Conservation (phyloP, 345 rosid genomes). For the Leavenworthia alabamica region DNA sequence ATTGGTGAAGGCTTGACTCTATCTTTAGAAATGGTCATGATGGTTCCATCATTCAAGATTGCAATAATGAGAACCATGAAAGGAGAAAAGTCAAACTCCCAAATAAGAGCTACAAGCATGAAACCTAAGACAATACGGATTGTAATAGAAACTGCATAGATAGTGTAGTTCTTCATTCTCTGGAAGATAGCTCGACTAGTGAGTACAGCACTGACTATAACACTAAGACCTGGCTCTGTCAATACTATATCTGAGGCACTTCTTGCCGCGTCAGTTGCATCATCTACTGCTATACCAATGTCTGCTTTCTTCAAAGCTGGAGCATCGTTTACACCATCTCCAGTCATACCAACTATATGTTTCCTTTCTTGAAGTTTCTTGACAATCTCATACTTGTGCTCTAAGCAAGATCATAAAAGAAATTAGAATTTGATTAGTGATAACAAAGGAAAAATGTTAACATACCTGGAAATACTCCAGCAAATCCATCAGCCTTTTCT, state of each 20-base stretch:
- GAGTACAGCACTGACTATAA: slow-evolving; percentile 77
- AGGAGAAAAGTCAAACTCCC: slow-evolving; percentile 82
- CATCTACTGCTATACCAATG: slow-evolving; percentile 91
- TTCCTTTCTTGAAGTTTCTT: slow-evolving; percentile 76
- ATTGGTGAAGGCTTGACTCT: slow-evolving; percentile 82
- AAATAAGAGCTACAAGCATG: slow-evolving; percentile 55
- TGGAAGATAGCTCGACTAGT: slow-evolving; percentile 93
- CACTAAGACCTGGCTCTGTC: slow-evolving; percentile 93
- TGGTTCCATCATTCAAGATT: slow-evolving; percentile 77
- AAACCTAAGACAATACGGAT: slow-evolving; percentile 89
- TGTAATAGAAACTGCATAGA: slow-evolving; percentile 82
- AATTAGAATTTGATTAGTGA: background rate
- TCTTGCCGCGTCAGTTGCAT: slow-evolving; percentile 93
- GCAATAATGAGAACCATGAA: slow-evolving; percentile 85
- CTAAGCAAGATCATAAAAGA: slow-evolving; percentile 30
- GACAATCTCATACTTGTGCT: slow-evolving; percentile 93
- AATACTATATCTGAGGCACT: slow-evolving; percentile 85
- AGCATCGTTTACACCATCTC: slow-evolving; percentile 96
- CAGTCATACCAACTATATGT: slow-evolving; percentile 94
- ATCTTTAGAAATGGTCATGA: slow-evolving; percentile 92
- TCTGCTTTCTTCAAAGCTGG: slow-evolving; percentile 90
- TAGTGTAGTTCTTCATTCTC: slow-evolving; percentile 94
- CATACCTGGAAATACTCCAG: slow-evolving; percentile 88
- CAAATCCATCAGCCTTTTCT: slow-evolving; percentile 93
- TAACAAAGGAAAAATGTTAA: background rate